These are phyloP conservation scores for Hypoxylon sp. DNA, from an alignment of 2,329 filamentous ascomycete species.

Conservation along the genomic window DNA sequence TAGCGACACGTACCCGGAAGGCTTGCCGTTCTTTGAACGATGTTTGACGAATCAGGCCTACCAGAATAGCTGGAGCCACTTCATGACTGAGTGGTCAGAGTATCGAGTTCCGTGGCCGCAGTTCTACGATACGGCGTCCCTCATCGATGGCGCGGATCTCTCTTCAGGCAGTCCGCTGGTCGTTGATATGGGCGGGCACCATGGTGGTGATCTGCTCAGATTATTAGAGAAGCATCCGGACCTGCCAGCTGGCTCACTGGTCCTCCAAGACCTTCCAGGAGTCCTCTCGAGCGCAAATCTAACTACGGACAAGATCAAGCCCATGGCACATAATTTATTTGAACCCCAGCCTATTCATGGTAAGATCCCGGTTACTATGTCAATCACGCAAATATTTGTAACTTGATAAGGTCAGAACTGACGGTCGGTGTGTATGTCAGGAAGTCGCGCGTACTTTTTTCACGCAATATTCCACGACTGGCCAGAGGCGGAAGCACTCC, in stretches of 20 bases:
- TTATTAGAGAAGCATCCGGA: slow-evolving; percentile 54
- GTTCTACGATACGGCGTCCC: slow-evolving; percentile 47
- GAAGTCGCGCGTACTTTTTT: slow-evolving; percentile 54
- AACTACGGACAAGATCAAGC: slow-evolving; percentile 47
- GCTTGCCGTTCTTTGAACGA: slow-evolving; percentile 46
- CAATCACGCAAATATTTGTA: not conserved
- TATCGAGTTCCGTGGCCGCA: slow-evolving; percentile 49
- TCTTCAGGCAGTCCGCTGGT: slow-evolving; percentile 52
- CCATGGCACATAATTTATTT: slow-evolving; percentile 55
- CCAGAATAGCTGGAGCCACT: slow-evolving; percentile 48
- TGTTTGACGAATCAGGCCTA: slow-evolving; percentile 39
- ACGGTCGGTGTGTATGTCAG: slow-evolving; percentile 30
- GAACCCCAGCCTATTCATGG: slow-evolving; percentile 52
- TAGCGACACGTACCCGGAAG: slow-evolving; percentile 41
- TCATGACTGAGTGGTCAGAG: slow-evolving; percentile 44
- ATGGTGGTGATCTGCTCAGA: slow-evolving; percentile 56
- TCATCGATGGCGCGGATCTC: slow-evolving; percentile 48
- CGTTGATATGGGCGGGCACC: slow-evolving; percentile 60
- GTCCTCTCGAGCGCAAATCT: slow-evolving; percentile 42
- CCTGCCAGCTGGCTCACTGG: slow-evolving; percentile 52
- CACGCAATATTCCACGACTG: slow-evolving; percentile 59
- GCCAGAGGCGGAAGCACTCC: slow-evolving; percentile 53
- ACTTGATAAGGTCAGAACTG: slow-evolving; percentile 1
- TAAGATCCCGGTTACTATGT: slow-evolving; percentile 24
- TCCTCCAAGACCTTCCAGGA: slow-evolving; percentile 59